A percentile compares a stretch with the other conserved stretches of the same genome.
Conservation (phyloP, 1,139 yeast genomes). For the Nematodospora anomalae region DNA sequence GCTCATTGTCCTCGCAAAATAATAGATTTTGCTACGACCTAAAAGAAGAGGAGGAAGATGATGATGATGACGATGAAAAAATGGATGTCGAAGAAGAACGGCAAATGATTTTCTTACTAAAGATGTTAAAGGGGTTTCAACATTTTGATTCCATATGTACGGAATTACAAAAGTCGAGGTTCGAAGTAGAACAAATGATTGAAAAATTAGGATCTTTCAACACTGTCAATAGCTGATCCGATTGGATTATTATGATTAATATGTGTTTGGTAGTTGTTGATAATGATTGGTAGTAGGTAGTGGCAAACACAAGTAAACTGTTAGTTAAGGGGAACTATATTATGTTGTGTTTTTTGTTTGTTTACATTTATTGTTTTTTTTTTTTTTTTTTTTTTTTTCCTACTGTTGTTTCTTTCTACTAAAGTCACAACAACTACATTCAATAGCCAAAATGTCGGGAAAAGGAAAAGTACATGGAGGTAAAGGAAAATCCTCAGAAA, state of each 20-base stretch:
- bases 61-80: conserved; percentile 11
- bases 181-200: conserved; percentile 53
- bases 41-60: conserved; percentile 6
- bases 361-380: conserved; percentile 7
- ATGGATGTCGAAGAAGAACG: conserved; percentile 23
- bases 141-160: conserved; percentile 76
- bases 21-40: conserved; percentile 8
- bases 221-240: conserved; percentile 35
- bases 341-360: conserved; percentile 18
- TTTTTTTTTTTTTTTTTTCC: conserved; percentile 9
- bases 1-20: conserved; percentile 12
- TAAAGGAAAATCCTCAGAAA: conserved; percentile 84
- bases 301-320: too few species aligned
- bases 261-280: conserved; percentile 12
- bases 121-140: conserved; percentile 56
- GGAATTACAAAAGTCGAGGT: conserved; percentile 56
- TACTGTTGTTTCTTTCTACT: conserved; percentile 10
- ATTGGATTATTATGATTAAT: too few species aligned
- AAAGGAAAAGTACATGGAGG: conserved; percentile 96
- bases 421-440: conserved; percentile 9
- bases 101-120: conserved; percentile 32
- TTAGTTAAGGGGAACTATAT: too few species aligned
- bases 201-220: conserved; percentile 45
- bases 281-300: conserved; percentile 5
- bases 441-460: conserved; percentile 64